Evolutionary conservation across 352 stramenopile genomes (phyloP).

Genomic region (Phytophthora capsici): DNA sequence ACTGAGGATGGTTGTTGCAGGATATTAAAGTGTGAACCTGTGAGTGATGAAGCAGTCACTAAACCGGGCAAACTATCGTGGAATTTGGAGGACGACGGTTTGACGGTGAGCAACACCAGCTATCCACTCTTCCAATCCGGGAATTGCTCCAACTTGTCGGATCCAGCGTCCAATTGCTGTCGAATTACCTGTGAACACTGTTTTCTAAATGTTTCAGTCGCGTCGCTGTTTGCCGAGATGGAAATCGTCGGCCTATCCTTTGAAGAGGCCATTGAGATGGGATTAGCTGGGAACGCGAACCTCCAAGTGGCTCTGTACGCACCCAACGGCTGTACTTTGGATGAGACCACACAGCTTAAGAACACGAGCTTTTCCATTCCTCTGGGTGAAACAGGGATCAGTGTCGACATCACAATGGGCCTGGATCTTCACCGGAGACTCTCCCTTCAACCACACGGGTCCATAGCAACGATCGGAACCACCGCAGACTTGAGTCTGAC

Average conservation of each 20-base stretch:
- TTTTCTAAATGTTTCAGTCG: conserved; percentile 34
- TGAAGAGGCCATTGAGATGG: conserved; percentile 32
- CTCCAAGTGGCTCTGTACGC: conserved; percentile 29
- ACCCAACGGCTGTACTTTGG: conserved; percentile 28
- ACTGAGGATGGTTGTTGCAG: conserved; percentile 31
- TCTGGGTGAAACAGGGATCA: conserved; percentile 29
- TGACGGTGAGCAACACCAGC: conserved; percentile 24
- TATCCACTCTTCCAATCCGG: conserved; percentile 29
- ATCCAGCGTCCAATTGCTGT: conserved; percentile 23
- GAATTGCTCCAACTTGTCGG: conserved; percentile 26
- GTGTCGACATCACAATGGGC: conserved; percentile 23
- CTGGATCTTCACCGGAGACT: conserved; percentile 28
- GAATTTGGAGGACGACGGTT: conserved; percentile 28
- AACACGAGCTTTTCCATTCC: conserved; percentile 27
- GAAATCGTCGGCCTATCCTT: conserved; percentile 13
- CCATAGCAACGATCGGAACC: conserved; percentile 19
- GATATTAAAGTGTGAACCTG: conserved; percentile 14
- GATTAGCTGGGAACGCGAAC: conserved; percentile 24
- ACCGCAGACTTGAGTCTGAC: conserved; percentile 17
- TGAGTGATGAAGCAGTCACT: conserved; percentile 3
- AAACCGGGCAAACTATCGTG: conserved; percentile 10
- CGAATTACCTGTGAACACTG: conserved; percentile 36
- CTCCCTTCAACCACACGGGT: conserved; percentile 31
- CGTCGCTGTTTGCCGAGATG: conserved; percentile 29
- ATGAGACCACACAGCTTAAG: conserved; percentile 35